Conservation (phyloP, 192 early-diverging fungal genomes). For the Chytriomyces sp. region DNA sequence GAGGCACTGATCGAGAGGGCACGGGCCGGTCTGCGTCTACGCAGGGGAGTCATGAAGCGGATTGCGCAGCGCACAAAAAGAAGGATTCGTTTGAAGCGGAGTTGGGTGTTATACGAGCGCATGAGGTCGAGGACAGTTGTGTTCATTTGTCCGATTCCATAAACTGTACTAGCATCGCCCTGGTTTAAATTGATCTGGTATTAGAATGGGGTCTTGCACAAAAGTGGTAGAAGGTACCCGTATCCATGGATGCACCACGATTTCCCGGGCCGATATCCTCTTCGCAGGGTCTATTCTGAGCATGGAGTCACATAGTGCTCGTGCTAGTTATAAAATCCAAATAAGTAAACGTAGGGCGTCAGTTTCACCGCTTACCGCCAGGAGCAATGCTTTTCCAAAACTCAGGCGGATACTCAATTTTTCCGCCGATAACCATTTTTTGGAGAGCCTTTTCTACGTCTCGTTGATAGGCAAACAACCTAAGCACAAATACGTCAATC, state of each 20-base stretch:
- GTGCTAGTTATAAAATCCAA: constrained; percentile 23
- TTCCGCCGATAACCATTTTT: constrained; percentile 42
- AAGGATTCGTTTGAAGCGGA: constrained; percentile 32
- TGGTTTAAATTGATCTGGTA: neutral
- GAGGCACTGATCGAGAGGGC: neutral
- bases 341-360: neutral
- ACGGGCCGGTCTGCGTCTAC: neutral
- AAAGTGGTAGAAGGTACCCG: constrained; percentile 26
- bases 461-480: constrained; percentile 45
- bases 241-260: constrained; percentile 54
- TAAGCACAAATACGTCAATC: neutral
- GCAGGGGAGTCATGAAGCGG: constrained; percentile 30
- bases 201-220: neutral
- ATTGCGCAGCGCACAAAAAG: constrained; percentile 31
- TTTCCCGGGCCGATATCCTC: constrained; percentile 53
- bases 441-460: constrained; percentile 39
- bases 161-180: neutral
- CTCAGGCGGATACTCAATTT: constrained; percentile 47
- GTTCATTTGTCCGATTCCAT: constrained; percentile 20
- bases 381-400: constrained; percentile 36
- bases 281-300: constrained; percentile 52
- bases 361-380: constrained; percentile 16
- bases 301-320: constrained; percentile 42
- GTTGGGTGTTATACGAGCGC: constrained; percentile 48
- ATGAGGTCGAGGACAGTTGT: constrained; percentile 52